These are phyloP conservation scores for Apiotrichum gamsii DNA, from an alignment of 1,284 basidiomycete species.

Conservation along the genomic window DNA sequence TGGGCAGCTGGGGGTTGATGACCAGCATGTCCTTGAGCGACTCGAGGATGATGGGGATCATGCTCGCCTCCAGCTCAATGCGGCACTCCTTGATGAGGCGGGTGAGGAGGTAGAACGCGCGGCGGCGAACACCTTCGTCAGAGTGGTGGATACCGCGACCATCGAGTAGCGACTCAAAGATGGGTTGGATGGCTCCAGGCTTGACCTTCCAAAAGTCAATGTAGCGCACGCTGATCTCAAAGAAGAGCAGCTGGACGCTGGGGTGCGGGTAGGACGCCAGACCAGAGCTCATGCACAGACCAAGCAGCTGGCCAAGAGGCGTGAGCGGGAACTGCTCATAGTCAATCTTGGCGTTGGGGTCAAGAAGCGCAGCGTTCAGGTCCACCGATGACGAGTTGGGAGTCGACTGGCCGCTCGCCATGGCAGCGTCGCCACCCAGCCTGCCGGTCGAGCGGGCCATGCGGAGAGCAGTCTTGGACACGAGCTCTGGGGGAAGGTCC, in stretches of 20 bases:
- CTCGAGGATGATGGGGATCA: constrained; percentile 65
- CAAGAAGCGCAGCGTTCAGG: background rate
- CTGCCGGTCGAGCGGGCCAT: constrained; percentile 25
- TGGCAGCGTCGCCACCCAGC: constrained; percentile 24
- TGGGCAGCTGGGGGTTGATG: constrained; percentile 49
- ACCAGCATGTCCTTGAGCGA: constrained; percentile 58
- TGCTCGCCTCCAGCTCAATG: constrained; percentile 68
- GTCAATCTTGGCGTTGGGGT: constrained; percentile 57
- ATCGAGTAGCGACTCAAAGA: constrained; percentile 84
- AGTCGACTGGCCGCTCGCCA: constrained; percentile 34
- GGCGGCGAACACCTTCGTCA: constrained; percentile 64
- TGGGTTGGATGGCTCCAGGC: constrained; percentile 74
- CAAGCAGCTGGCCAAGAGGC: constrained; percentile 81
- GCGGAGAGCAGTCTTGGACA: constrained; percentile 30
- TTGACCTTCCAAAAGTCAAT: constrained; percentile 93
- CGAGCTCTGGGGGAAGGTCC: constrained; percentile 44
- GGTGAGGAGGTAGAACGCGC: constrained; percentile 88
- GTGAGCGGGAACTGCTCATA: constrained; percentile 83
- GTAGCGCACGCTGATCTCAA: constrained; percentile 87
- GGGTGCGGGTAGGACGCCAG: constrained; percentile 80
- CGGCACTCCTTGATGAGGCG: constrained; percentile 83
- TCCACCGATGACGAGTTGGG: constrained; percentile 18
- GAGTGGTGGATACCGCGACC: constrained; percentile 75
- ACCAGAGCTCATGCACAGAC: constrained; percentile 73
- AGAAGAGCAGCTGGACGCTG: constrained; percentile 85